Base-by-base conservation (phyloP, 2,329 filamentous ascomycete species). In the Fusarium torreyae region DNA sequence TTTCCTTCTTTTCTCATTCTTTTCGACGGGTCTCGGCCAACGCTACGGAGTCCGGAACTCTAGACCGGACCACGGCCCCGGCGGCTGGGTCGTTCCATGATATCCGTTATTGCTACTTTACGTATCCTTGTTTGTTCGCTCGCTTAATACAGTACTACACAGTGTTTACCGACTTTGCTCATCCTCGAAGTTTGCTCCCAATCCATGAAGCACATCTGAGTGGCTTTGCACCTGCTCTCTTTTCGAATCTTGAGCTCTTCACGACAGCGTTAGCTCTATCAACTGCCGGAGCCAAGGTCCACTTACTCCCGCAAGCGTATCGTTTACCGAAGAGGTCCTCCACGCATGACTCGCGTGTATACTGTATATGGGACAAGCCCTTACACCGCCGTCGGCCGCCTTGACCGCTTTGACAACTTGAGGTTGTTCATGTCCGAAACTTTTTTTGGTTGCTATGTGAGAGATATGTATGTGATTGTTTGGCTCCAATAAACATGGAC, bases 211-310 rank as follows among this genome's bases (percentile, higher is more conserved):
- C 62, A 43, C 54, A 65, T 65, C 61, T n/a, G 48, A 22, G 45
- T 45, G 36, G 36, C 39, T 43, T 63, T 28, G 48, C 42, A 26
- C 45, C 24, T 56, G 34, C 17, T 63, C 42, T 58, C 38, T 34
- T 7, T 46, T 33, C 38, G 42, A 38, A 50, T 63, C 31, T 24
- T 17, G 24, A 44, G 24, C 49, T 24, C 53, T 38, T 38, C 54
- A 34, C 36, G 17, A 58, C 31, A 40, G 39, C 36, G 40, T 45
- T 17, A 64, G 53, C 53, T 51, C 42, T 39, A 15, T 36, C 56
- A 69, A 69, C 66, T 69, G 52, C 66, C 66, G 66, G 42, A 46
- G 26, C 13, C 34, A 46, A 50, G 61, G 42, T 66, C 66, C 66
- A 69, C 64, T 22, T 56, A 50, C 49, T 64, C 46, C 64, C 42